phyloP scores from a whole-genome alignment of 2,329 filamentous ascomycete genomes.

The Ophiocordyceps australis region DNA sequence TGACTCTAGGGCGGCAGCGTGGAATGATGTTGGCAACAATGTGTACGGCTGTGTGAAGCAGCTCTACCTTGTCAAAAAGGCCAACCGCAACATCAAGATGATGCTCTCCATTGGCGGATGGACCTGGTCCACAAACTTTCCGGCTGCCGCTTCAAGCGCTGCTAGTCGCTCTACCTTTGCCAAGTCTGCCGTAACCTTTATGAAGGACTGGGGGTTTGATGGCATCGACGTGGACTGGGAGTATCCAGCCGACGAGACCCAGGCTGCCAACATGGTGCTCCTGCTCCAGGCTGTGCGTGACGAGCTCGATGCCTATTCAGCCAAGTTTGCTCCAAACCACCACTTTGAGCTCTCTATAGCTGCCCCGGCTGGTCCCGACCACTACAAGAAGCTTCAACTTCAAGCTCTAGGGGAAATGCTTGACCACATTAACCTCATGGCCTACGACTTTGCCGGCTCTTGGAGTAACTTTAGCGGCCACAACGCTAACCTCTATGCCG shows the following conservation, averaged over 20 bases:
- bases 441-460: conserved; percentile 59
- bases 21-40: conserved; percentile 49
- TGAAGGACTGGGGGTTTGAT: conserved; percentile 54
- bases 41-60: conserved; percentile 72
- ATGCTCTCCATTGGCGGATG: conserved; percentile 72
- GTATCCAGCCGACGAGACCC: conserved; percentile 15
- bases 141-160: conserved; percentile 43
- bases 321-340: conserved; percentile 22
- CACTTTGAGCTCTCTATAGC: conserved; percentile 37
- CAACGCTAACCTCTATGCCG: conserved; percentile 51
- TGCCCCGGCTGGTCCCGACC: conserved; percentile 25
- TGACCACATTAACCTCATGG: conserved; percentile 51
- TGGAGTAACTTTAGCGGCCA: conserved; percentile 50
- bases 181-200: conserved; percentile 43
- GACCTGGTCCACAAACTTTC: conserved; percentile 67
- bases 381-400: conserved; percentile 31
- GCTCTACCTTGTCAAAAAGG: conserved; percentile 58
- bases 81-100: conserved; percentile 59
- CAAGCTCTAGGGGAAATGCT: conserved; percentile 25
- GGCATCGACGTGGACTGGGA: conserved; percentile 25
- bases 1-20: conserved; percentile 14
- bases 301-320: conserved; percentile 29
- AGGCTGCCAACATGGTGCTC: conserved; percentile 24
- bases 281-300: conserved; percentile 23
- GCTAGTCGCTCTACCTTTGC: conserved; percentile 50